Percentiles rank a stretch among this genome's conserved stretches.
These are phyloP conservation scores for Chaetomium fimeti DNA, from an alignment of 495 filamentous ascomycete species.

Conservation along the genomic window DNA sequence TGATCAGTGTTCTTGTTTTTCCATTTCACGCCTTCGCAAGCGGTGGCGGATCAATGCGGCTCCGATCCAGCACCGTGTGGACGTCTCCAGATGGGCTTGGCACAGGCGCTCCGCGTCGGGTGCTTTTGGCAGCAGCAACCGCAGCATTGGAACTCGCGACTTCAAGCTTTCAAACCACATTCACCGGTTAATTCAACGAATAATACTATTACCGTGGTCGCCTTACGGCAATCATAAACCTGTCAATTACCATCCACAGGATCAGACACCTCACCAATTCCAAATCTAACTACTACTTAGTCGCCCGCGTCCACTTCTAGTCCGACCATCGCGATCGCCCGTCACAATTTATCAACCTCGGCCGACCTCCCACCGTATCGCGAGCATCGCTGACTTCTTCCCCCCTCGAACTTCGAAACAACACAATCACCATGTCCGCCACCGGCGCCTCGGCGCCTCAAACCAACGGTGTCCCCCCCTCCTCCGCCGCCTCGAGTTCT, in stretches of 20 bases:
- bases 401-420: background rate
- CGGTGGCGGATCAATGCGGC: conserved; percentile 25
- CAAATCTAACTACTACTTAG: background rate
- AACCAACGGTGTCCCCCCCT: conserved; percentile 43
- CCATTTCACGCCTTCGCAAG: background rate
- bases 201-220: no score
- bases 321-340: background rate
- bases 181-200: no score
- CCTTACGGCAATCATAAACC: no score
- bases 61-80: conserved; percentile 19
- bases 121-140: background rate
- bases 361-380: background rate
- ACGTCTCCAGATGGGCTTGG: background rate
- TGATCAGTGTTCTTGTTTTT: no score
- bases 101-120: background rate
- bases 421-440: conserved; percentile 19
- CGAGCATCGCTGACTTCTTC: conserved; percentile 3
- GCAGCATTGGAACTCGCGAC: no score
- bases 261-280: background rate
- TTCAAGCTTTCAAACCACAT: no score
- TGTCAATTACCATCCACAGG: no score
- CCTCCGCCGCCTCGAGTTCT: conserved; percentile 34
- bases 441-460: conserved; percentile 36
- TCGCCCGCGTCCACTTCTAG: background rate
- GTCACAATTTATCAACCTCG: background rate